Percentiles rank a stretch among this genome's conserved stretches.
Conservation (phyloP, 208 protist genomes). For the Leishmania martiniquensis region DNA sequence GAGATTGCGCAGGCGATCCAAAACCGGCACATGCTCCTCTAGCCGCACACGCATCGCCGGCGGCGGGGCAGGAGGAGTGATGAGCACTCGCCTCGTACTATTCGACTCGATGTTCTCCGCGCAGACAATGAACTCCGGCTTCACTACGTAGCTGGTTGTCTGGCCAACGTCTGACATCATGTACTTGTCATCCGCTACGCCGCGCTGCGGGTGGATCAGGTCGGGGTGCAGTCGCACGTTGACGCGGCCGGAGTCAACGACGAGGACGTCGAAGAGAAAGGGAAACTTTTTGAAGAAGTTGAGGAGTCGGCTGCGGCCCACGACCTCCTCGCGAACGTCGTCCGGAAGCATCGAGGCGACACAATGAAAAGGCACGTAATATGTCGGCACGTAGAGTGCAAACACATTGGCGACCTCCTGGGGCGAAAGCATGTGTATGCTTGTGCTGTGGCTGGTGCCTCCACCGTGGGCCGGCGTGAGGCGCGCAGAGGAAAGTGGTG, state of each 20-base stretch:
- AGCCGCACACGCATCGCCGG: constrained; percentile 77
- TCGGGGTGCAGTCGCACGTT: constrained; percentile 75
- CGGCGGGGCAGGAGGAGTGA: constrained; percentile 59
- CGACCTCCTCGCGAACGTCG: constrained; percentile 58
- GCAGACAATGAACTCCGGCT: constrained; percentile 72
- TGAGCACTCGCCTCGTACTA: constrained; percentile 36
- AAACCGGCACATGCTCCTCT: constrained; percentile 83
- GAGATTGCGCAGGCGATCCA: constrained; percentile 74
- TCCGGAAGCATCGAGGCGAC: constrained; percentile 82
- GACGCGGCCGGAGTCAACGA: constrained; percentile 32
- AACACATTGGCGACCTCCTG: constrained; percentile 73
- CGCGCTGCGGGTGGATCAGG: constrained; percentile 72
- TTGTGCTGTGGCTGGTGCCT: constrained; percentile 19
- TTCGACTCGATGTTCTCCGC: constrained; percentile 69
- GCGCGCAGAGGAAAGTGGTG: constrained; percentile 30
- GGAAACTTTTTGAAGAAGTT: constrained; percentile 66
- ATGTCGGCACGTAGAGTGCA: constrained; percentile 84
- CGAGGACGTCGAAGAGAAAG: constrained; percentile 78
- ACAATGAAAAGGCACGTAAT: constrained; percentile 70
- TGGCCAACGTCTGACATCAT: constrained; percentile 85
- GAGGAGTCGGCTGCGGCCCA: constrained; percentile 58
- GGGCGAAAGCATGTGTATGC: constrained; percentile 50
- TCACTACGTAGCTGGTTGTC: constrained; percentile 66
- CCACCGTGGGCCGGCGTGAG: constrained; percentile 21
- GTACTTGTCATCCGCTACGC: constrained; percentile 84